Conservation (phyloP, 345 rosid species). For the Alliaria petiolata region DNA sequence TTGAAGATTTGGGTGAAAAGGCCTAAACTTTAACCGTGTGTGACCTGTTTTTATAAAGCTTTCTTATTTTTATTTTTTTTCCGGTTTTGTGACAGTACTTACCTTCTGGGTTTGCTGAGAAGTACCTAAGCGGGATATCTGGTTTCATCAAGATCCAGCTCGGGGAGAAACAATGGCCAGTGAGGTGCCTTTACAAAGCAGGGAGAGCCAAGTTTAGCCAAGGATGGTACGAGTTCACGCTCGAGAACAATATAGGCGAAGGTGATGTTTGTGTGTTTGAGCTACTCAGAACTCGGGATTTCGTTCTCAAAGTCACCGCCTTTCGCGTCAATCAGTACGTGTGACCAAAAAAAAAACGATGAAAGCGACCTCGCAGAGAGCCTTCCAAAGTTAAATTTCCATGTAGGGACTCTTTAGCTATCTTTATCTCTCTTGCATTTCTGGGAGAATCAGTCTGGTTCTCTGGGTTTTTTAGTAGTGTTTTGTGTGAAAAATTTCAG, state of each 20-base stretch:
- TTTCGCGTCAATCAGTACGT: conserved; percentile 47
- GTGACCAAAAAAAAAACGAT: too few species aligned
- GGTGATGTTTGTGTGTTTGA: conserved; percentile 86
- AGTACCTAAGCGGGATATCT: conserved; percentile 69
- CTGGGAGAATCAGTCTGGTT: conserved; percentile 1
- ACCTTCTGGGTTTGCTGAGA: conserved; percentile 81
- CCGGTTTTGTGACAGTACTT: conserved; percentile 49
- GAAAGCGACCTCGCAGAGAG: too few species aligned
- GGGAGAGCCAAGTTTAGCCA: conserved; percentile 84
- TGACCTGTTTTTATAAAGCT: background rate
- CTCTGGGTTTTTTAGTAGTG: conserved; percentile 19
- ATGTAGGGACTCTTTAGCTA: conserved; percentile 6
- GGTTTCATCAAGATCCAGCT: conserved; percentile 80
- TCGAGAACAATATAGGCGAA: conserved; percentile 80
- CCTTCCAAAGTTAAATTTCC: conserved; percentile 8
- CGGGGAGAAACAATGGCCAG: conserved; percentile 76
- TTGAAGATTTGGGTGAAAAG: background rate
- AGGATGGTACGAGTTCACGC: conserved; percentile 85
- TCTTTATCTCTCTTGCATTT: conserved; percentile 12
- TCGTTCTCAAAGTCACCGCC: conserved; percentile 71
- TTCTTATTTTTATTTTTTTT: too few species aligned
- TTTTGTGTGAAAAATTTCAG: conserved; percentile 18
- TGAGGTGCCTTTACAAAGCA: conserved; percentile 75
- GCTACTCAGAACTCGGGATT: conserved; percentile 59
- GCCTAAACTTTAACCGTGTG: background rate